Evolutionary conservation across 176 grass and related monocot genomes (phyloP).

Genomic region (Oryza nivara): DNA sequence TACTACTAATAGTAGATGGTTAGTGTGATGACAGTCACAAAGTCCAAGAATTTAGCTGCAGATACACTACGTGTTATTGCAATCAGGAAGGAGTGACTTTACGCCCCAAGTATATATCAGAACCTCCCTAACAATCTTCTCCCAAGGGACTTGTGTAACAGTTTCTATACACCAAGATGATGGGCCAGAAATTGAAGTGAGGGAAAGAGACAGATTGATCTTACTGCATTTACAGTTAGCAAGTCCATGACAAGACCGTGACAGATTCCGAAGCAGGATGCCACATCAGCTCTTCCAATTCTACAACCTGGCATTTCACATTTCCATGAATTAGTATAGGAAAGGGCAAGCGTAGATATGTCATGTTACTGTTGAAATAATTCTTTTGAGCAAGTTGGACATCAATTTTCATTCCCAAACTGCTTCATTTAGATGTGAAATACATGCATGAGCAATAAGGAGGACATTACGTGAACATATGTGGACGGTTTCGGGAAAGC

Average conservation of each 20-base stretch:
- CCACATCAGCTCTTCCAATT: conserved; percentile 8
- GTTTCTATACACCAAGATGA: neutral
- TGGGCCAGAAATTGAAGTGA: neutral
- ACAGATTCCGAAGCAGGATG: conserved; percentile 25
- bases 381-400: neutral
- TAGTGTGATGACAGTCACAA: neutral
- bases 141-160: neutral
- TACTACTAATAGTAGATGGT: neutral
- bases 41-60: neutral
- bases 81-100: neutral
- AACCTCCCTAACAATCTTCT: neutral
- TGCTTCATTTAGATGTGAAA: neutral
- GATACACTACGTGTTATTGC: neutral
- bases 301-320: conserved; percentile 63
- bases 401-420: neutral
- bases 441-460: neutral
- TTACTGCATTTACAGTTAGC: conserved; percentile 41
- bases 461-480: conserved; percentile 65
- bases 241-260: conserved; percentile 3
- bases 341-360: neutral
- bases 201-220: conserved; percentile 3
- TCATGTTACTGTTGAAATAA: conserved; percentile 9
- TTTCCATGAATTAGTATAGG: conserved; percentile 40
- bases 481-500: conserved; percentile 40
- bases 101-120: neutral